These are phyloP conservation scores for Thecaphora thlaspeos DNA, from an alignment of 1,284 basidiomycete genomes.

Conservation along the genomic window DNA sequence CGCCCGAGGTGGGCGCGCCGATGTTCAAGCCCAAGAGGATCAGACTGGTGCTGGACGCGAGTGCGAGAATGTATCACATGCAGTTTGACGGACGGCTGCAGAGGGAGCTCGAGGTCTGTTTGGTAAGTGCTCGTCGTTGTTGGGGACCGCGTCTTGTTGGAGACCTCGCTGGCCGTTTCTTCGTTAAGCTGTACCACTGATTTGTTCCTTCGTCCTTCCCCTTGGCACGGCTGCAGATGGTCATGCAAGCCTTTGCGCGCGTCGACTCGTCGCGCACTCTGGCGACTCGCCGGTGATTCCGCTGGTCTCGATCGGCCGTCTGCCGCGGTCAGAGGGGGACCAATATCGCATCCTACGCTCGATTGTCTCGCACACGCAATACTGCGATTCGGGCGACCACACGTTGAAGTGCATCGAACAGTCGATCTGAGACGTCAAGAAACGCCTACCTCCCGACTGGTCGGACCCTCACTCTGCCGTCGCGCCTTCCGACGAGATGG, in stretches of 20 bases:
- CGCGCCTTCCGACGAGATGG: not conserved
- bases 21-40: conserved; percentile 59
- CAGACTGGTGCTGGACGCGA: conserved; percentile 57
- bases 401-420: conserved; percentile 44
- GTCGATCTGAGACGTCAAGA: conserved; percentile 36
- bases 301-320: conserved; percentile 38
- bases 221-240: conserved; percentile 34
- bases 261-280: conserved; percentile 55
- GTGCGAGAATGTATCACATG: conserved; percentile 55
- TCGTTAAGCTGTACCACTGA: no score
- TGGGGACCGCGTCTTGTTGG: not conserved
- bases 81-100: conserved; percentile 54
- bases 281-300: conserved; percentile 56
- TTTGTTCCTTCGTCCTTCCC: not conserved
- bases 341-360: conserved; percentile 50
- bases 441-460: not conserved
- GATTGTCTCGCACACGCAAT: conserved; percentile 47
- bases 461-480: not conserved
- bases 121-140: not conserved
- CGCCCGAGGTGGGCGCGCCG: conserved; percentile 54
- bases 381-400: conserved; percentile 44
- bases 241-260: conserved; percentile 56
- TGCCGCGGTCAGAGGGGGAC: conserved; percentile 51
- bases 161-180: no score
- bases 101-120: conserved; percentile 48